These are phyloP conservation scores for Parietichytrium sp. DNA, from an alignment of 108 stramenopile genomes.

Conservation along the genomic window DNA sequence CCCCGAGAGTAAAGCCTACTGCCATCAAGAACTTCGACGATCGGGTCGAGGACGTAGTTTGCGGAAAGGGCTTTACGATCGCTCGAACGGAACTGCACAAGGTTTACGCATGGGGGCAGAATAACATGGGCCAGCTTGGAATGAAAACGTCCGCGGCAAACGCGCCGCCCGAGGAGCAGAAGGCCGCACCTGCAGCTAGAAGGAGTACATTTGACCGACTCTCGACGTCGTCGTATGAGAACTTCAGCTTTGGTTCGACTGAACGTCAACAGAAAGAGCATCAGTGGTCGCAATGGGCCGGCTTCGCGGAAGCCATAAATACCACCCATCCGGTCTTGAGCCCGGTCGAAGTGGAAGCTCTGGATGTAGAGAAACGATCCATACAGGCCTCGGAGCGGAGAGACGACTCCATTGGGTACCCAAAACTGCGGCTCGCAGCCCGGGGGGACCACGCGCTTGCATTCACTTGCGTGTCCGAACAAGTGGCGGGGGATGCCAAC, in stretches of 20 bases:
- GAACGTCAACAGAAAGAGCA: too few relatives aligned
- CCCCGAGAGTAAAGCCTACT: not conserved
- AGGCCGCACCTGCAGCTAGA: too few relatives aligned
- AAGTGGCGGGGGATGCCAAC: not conserved
- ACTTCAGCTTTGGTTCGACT: too few relatives aligned
- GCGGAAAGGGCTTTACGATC: not conserved
- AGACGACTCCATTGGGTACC: not conserved
- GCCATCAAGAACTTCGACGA: not conserved
- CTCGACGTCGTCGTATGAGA: too few relatives aligned
- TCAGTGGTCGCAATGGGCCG: too few relatives aligned
- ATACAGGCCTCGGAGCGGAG: not conserved
- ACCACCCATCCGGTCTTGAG: too few relatives aligned
- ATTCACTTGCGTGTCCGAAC: not conserved
- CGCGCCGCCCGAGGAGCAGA: too few relatives aligned
- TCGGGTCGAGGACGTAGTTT: not conserved
- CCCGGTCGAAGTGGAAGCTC: too few relatives aligned
- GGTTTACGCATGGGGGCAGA: slow-evolving; percentile 19
- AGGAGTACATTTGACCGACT: too few relatives aligned
- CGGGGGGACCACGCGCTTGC: slow-evolving; percentile 4
- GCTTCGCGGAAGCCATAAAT: too few relatives aligned
- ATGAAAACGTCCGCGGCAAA: too few relatives aligned
- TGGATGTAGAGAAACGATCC: not conserved
- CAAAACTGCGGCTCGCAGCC: not conserved
- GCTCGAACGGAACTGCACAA: not conserved
- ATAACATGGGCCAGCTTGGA: slow-evolving; percentile 27